phyloP scores from a whole-genome alignment of 768 basidiomycete species.

The Coprinellus micaceus region DNA sequence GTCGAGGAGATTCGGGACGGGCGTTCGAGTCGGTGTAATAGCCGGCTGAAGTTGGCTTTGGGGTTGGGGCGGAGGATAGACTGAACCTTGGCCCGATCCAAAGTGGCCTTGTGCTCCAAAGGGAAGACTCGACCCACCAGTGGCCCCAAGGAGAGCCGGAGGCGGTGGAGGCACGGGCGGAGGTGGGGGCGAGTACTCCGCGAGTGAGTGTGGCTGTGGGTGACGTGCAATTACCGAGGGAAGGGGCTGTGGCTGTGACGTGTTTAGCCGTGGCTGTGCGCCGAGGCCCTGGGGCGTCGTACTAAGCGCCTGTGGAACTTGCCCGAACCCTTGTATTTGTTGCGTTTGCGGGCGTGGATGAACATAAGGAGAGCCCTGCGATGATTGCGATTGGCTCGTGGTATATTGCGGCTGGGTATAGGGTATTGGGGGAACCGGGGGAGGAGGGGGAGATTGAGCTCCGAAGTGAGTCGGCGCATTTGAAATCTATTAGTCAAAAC shows the following conservation, averaged over 20 bases:
- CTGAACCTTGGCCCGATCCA: too few relatives aligned
- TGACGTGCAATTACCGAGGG: not conserved
- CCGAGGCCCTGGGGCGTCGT: constrained; percentile 2
- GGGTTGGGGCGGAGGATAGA: constrained; percentile 14
- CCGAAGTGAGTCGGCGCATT: too few relatives aligned
- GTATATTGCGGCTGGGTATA: too few relatives aligned
- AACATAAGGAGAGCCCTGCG: not conserved
- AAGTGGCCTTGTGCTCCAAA: constrained; percentile 2
- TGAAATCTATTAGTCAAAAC: not conserved
- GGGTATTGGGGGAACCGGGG: not conserved
- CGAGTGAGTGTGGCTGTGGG: too few relatives aligned
- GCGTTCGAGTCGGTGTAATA: constrained; percentile 16
- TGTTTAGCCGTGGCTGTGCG: constrained; percentile 4
- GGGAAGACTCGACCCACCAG: too few relatives aligned
- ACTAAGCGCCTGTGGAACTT: too few relatives aligned
- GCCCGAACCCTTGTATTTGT: too few relatives aligned
- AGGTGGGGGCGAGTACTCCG: too few relatives aligned
- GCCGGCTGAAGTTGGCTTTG: constrained; percentile 13
- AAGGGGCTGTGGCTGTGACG: constrained; percentile 8
- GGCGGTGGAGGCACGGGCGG: constrained; percentile 10
- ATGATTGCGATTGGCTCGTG: too few relatives aligned
- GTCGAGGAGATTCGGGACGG: constrained; percentile 61
- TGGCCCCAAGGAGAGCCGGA: constrained; percentile 8
- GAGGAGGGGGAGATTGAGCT: not conserved
- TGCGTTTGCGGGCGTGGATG: not conserved